Evolutionary conservation across 139 green algal genomes (phyloP).

Genomic region (Picochlorum sp.): DNA sequence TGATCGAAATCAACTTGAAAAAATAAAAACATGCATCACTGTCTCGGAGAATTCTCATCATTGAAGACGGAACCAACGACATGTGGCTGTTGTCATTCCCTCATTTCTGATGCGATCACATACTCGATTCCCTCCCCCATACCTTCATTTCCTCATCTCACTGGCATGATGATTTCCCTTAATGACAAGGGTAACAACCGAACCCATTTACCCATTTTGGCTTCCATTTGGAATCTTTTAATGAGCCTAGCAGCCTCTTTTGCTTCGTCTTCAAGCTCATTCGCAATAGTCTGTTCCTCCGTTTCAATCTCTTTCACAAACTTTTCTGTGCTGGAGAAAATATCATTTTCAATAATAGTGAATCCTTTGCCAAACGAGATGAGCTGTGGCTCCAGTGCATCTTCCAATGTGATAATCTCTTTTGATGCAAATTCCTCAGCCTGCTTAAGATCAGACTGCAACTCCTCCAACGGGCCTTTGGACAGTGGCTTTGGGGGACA

Average conservation of each 20-base stretch:
- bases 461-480: constrained; percentile 11
- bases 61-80: too few species aligned
- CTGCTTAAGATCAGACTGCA: constrained; percentile 19
- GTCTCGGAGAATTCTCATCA: too few species aligned
- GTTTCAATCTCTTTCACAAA: neutral
- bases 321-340: neutral
- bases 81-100: too few species aligned
- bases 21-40: too few species aligned
- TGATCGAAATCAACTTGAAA: too few species aligned
- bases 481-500: constrained; percentile 45
- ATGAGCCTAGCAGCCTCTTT: neutral
- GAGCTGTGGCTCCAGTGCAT: constrained; percentile 26
- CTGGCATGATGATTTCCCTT: constrained; percentile 11
- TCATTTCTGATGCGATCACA: too few species aligned
- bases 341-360: constrained; percentile 37
- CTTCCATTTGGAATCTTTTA: constrained; percentile 11
- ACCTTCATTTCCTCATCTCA: neutral
- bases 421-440: constrained; percentile 1
- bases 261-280: neutral
- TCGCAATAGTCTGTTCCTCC: neutral
- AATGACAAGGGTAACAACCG: neutral
- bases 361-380: constrained; percentile 58
- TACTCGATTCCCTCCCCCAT: too few species aligned
- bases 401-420: constrained; percentile 13
- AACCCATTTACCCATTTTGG: constrained; percentile 16